Evolutionary conservation across 2,329 filamentous ascomycete species (phyloP).

Genomic region (Rugonectria rugulosa): DNA sequence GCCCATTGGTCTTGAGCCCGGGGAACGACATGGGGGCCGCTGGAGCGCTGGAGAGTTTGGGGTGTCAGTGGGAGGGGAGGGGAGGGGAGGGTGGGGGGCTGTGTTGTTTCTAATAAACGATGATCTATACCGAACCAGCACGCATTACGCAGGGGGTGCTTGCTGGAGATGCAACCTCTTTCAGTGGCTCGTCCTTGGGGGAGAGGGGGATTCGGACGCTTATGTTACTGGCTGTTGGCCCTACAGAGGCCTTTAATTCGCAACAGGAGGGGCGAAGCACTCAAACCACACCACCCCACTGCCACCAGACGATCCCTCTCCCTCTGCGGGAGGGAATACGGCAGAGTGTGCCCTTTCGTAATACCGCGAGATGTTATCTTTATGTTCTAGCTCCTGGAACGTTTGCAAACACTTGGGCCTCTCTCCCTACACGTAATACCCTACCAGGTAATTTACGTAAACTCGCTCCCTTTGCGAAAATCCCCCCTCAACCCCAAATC

Average conservation of each 20-base stretch:
- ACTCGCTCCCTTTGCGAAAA: background rate
- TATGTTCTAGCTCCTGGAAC: background rate
- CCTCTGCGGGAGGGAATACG: background rate
- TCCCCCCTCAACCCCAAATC: background rate
- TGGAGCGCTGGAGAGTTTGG: no score
- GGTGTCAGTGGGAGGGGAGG: background rate
- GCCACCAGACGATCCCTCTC: background rate
- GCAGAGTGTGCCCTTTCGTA: constrained; percentile 10
- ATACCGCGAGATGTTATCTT: background rate
- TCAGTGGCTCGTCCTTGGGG: background rate
- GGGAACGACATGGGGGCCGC: constrained; percentile 11
- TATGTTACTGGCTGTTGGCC: background rate
- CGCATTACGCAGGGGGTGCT: background rate
- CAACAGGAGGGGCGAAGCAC: background rate
- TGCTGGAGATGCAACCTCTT: background rate
- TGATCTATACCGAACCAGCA: background rate
- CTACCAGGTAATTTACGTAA: constrained; percentile 18
- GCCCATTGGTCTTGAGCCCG: constrained; percentile 14
- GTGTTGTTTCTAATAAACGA: background rate
- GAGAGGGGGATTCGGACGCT: constrained; percentile 1
- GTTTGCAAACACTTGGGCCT: background rate
- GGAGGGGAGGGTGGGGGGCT: background rate
- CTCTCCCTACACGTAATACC: constrained; percentile 5
- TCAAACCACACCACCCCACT: background rate
- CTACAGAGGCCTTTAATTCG: background rate